A percentile compares a stretch with the other conserved stretches of the same genome.
Conservation (phyloP, 148 eudicot species). For the Fagopyrum tataricum region DNA sequence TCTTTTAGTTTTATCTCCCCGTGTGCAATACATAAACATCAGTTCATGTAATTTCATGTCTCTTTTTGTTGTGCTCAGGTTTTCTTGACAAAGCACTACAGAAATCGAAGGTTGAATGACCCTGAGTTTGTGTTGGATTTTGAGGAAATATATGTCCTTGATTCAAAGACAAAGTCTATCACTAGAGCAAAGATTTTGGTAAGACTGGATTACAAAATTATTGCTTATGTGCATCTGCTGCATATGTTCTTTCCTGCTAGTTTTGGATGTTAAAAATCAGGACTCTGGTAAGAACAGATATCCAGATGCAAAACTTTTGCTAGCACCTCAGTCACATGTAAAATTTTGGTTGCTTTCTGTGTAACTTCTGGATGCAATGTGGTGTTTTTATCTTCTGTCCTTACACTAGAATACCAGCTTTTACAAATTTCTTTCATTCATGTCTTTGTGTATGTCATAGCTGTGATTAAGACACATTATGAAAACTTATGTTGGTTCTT, state of each 20-base stretch:
- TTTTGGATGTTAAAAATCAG: background rate
- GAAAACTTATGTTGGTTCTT: background rate
- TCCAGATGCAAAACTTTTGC: background rate
- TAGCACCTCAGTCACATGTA: background rate
- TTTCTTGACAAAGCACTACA: conserved; percentile 91
- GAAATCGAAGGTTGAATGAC: conserved; percentile 70
- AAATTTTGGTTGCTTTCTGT: background rate
- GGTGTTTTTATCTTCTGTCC: background rate
- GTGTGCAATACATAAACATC: background rate
- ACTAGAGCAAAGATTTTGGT: conserved; percentile 95
- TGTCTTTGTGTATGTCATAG: background rate
- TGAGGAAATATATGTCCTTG: conserved; percentile 95
- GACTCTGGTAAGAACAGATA: background rate
- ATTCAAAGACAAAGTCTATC: conserved; percentile 85
- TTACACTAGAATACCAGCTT: background rate
- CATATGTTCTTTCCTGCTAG: background rate
- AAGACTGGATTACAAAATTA: background rate
- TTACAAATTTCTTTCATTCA: background rate
- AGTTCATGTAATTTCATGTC: conserved; percentile 1
- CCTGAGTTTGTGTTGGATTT: conserved; percentile 86
- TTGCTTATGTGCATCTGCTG: background rate
- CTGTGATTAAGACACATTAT: background rate
- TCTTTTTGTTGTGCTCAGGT: conserved; percentile 37
- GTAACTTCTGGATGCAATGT: background rate
- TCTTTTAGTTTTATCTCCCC: background rate